Evolutionary conservation across 257 asterid species (phyloP), one percentile per base, ranked within the genome.

Genomic region (Lycium ferocissimum): DNA sequence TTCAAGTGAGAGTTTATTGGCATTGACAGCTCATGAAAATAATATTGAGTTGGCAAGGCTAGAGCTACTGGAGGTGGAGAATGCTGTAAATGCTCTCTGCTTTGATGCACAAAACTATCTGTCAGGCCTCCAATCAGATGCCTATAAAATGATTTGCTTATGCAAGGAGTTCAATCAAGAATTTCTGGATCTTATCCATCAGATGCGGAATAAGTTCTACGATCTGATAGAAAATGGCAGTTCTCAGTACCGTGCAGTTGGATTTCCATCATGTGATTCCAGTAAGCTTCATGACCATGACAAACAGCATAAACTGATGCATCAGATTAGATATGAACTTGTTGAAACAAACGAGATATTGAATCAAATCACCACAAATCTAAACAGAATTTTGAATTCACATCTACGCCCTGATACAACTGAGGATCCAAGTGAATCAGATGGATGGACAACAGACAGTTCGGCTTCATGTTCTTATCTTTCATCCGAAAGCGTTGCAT

Each of bases 261-360:
- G 71, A 73, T 84, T 76, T 83, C 82, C 87, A 81, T 82, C 59
- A 51, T 37, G 70, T 67, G 71, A 59, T 83, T 76, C 84, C 43
- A 7, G 18, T 56, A 83, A 70, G 62, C 51, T 73, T 81, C 59
- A 49, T 73, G 59, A 54, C 84, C 86, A 86, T 47, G 87, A 83
- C 69, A 86, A 82, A 72, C 87, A 88, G 87, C 83, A 86, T 37
- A 81, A 62, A 63, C 79, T 85, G 73, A 86, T 90, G 84, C 88
- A 84, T 80, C 85, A 85, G 65, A 72, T 89, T 54, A 71, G 85
- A 82, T 85, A 87, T 86, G 91, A 90, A 88, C 91, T 92, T 73
- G 83, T 80, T 37, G 85, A 86, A 85, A 81, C 88, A 86, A 89
- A 88, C 49, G 85, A 84, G 10, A 86, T 86, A 80, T 80, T 91